A percentile compares a stretch with the other conserved stretches of the same genome.
Evolutionary conservation across 2,329 filamentous ascomycete genomes (phyloP).

Genomic region (Mycogone perniciosa): DNA sequence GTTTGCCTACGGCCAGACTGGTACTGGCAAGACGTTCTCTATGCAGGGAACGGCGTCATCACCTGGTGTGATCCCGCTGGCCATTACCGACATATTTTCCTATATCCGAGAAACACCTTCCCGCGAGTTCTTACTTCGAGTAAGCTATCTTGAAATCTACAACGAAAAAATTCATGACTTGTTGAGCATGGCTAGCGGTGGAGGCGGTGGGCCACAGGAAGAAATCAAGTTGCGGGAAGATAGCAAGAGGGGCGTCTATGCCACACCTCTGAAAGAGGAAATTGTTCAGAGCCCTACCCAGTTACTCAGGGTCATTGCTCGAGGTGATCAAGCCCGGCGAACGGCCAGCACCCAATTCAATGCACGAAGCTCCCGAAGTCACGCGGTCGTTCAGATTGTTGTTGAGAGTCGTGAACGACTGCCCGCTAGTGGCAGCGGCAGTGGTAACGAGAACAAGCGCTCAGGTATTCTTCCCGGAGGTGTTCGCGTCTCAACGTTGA

Average conservation of each 20-base stretch:
- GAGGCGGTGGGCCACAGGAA: slow-evolving; percentile 59
- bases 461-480: slow-evolving; percentile 72
- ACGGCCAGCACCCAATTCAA: slow-evolving; percentile 97
- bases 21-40: slow-evolving; percentile 97
- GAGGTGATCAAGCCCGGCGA: slow-evolving; percentile 83
- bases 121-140: slow-evolving; percentile 85
- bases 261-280: slow-evolving; percentile 91
- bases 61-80: slow-evolving; percentile 91
- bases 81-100: slow-evolving; percentile 98
- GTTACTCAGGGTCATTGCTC: slow-evolving; percentile 85
- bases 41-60: slow-evolving; percentile 98
- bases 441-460: slow-evolving; percentile 48
- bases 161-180: slow-evolving; percentile 97
- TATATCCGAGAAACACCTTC: slow-evolving; percentile 97
- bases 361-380: slow-evolving; percentile 89
- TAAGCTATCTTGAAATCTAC: slow-evolving; percentile 98
- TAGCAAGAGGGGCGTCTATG: slow-evolving; percentile 92
- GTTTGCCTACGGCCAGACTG: slow-evolving; percentile 98
- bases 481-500: slow-evolving; percentile 90
- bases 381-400: slow-evolving; percentile 97
- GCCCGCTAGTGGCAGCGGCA: slow-evolving; percentile 43
- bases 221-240: slow-evolving; percentile 98
- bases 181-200: slow-evolving; percentile 63
- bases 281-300: slow-evolving; percentile 98
- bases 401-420: slow-evolving; percentile 91